These are phyloP conservation scores for Kockovaella imperatae DNA, from an alignment of 768 basidiomycete species.

Conservation along the genomic window DNA sequence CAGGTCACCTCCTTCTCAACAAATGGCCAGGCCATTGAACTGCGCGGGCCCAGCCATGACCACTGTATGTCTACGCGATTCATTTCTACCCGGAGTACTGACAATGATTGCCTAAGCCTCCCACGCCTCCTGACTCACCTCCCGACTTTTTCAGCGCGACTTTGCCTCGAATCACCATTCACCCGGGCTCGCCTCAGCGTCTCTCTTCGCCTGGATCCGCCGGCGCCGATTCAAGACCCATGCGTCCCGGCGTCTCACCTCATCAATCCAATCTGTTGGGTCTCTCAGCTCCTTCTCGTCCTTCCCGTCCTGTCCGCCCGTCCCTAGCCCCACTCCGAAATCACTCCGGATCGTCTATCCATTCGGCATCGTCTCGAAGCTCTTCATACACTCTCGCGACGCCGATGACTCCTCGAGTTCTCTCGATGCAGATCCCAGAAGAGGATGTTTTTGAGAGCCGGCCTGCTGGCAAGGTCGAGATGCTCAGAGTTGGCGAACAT, in stretches of 20 bases:
- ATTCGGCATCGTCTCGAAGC: neutral
- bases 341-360: neutral
- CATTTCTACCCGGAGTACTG: too few relatives aligned
- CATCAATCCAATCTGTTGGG: neutral
- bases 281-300: neutral
- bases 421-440: neutral
- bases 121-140: neutral
- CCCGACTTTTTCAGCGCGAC: neutral
- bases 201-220: too few relatives aligned
- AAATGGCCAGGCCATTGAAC: neutral
- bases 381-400: neutral
- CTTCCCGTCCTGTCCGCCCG: neutral
- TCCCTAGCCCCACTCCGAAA: neutral
- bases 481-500: too few relatives aligned
- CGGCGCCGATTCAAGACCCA: too few relatives aligned
- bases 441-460: neutral
- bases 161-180: too few relatives aligned
- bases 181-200: too few relatives aligned
- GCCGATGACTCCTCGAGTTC: neutral
- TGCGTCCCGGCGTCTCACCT: too few relatives aligned
- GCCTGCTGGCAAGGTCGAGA: neutral
- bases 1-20: neutral
- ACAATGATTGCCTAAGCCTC: neutral
- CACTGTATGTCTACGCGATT: too few relatives aligned
- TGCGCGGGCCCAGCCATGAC: neutral